Conservation (phyloP, 2,329 filamentous ascomycete species). For the Trichoderma atroviride region DNA sequence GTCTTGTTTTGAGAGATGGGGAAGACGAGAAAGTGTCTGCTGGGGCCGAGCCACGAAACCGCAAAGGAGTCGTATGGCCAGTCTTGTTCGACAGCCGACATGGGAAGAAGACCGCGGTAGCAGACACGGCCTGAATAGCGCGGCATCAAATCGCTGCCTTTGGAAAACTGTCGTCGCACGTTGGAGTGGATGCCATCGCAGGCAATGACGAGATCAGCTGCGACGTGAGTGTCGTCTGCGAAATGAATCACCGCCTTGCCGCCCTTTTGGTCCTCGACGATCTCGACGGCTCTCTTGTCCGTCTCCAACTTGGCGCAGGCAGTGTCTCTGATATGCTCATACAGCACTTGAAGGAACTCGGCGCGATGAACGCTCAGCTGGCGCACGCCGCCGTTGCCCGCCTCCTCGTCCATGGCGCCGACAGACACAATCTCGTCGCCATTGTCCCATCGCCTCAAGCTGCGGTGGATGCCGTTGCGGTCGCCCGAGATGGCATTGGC, state of each 20-base stretch:
- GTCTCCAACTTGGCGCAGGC: constrained; percentile 4
- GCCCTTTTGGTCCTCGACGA: neutral
- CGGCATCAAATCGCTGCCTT: neutral
- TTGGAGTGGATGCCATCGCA: constrained; percentile 20
- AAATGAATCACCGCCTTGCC: constrained; percentile 8
- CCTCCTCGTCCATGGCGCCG: constrained; percentile 20
- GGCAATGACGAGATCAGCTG: constrained; percentile 10
- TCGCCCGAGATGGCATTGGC: constrained; percentile 23
- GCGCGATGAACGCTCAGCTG: constrained; percentile 20
- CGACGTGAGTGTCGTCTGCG: constrained; percentile 5
- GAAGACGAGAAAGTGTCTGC: constrained; percentile 19
- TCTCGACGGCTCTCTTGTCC: constrained; percentile 15
- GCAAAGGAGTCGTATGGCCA: constrained; percentile 17
- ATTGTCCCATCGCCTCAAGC: constrained; percentile 18
- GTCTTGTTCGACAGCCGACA: constrained; percentile 3
- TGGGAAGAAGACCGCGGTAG: constrained; percentile 10
- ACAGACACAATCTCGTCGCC: constrained; percentile 16
- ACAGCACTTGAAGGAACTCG: constrained; percentile 5
- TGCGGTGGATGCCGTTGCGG: constrained; percentile 21
- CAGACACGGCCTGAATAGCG: constrained; percentile 19
- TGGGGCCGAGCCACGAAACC: constrained; percentile 10
- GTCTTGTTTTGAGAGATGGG: constrained; percentile 22
- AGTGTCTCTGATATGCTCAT: neutral
- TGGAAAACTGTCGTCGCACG: constrained; percentile 11
- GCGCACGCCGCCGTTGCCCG: constrained; percentile 6